A percentile compares a stretch with the other conserved stretches of the same genome.
These are phyloP conservation scores for Alternaria triticina DNA, from an alignment of 2,329 filamentous ascomycete genomes.

Conservation along the genomic window DNA sequence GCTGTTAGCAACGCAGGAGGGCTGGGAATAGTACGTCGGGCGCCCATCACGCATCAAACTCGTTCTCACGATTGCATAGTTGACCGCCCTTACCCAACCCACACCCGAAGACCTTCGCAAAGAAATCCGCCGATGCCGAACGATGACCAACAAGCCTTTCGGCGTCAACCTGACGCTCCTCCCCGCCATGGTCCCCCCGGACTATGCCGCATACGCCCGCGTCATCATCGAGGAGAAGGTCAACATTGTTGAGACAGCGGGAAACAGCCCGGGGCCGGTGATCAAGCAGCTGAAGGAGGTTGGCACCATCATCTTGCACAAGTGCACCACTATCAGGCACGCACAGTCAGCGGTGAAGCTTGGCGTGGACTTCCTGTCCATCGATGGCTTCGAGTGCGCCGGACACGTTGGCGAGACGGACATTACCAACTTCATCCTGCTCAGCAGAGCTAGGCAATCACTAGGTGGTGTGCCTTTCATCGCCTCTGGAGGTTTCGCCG, in stretches of 20 bases:
- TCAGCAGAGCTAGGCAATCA: slow-evolving; percentile 82
- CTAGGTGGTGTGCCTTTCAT: slow-evolving; percentile 85
- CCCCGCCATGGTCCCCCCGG: slow-evolving; percentile 84
- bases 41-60: background rate
- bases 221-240: slow-evolving; percentile 93
- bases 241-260: slow-evolving; percentile 89
- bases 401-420: slow-evolving; percentile 87
- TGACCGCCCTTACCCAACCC: slow-evolving; percentile 91
- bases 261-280: slow-evolving; percentile 87
- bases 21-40: slow-evolving; percentile 66
- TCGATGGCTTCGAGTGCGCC: slow-evolving; percentile 97
- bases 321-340: slow-evolving; percentile 96
- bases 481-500: slow-evolving; percentile 92
- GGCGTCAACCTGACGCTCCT: slow-evolving; percentile 95
- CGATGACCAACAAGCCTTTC: slow-evolving; percentile 80
- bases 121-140: slow-evolving; percentile 87
- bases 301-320: slow-evolving; percentile 84
- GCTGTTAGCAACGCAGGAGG: slow-evolving; percentile 74
- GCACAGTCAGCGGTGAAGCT: slow-evolving; percentile 90
- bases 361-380: slow-evolving; percentile 94
- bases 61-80: slow-evolving; percentile 41
- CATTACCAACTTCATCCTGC: slow-evolving; percentile 88
- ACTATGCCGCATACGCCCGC: slow-evolving; percentile 91
- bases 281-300: slow-evolving; percentile 87
- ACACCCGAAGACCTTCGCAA: slow-evolving; percentile 89